Evolutionary conservation across 371 early-diverging fungal genomes (phyloP).

Genomic region (Zychaea mexicana): DNA sequence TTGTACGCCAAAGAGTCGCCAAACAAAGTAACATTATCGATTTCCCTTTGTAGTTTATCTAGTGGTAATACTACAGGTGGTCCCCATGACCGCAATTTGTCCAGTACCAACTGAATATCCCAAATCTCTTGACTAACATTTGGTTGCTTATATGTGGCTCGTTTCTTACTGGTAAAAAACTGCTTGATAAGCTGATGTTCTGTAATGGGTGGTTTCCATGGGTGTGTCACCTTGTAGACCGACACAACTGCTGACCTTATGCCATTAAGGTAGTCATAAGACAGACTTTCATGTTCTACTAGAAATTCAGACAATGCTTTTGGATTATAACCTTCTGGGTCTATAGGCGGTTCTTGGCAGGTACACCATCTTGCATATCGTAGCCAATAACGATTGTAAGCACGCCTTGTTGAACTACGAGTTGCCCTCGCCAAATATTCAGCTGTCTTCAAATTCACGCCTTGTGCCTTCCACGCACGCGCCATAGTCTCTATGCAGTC

Average conservation of each 20-base stretch:
- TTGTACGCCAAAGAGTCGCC: slow-evolving; percentile 11
- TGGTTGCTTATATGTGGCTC: background rate
- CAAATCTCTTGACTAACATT: background rate
- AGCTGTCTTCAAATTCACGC: too few species aligned
- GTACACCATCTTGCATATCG: too few species aligned
- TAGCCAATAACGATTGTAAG: too few species aligned
- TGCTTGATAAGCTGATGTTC: background rate
- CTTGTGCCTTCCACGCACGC: too few species aligned
- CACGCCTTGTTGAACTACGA: too few species aligned
- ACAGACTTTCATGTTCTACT: background rate
- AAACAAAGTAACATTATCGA: background rate
- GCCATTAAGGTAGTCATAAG: background rate
- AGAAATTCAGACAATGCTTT: background rate
- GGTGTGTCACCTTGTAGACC: background rate
- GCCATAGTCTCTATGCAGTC: slow-evolving; percentile 6
- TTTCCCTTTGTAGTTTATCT: too few species aligned
- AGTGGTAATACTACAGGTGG: too few species aligned
- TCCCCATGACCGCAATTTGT: background rate
- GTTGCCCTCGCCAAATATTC: too few species aligned
- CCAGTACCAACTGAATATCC: background rate
- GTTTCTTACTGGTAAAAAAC: background rate
- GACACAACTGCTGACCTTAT: background rate
- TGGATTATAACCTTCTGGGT: background rate
- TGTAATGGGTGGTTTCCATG: background rate
- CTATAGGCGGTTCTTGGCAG: too few species aligned